A percentile compares a stretch with the other conserved stretches of the same genome.
These are phyloP conservation scores for Debaryomyces psychrophilus DNA, from an alignment of 1,139 yeast genomes.

Conservation along the genomic window DNA sequence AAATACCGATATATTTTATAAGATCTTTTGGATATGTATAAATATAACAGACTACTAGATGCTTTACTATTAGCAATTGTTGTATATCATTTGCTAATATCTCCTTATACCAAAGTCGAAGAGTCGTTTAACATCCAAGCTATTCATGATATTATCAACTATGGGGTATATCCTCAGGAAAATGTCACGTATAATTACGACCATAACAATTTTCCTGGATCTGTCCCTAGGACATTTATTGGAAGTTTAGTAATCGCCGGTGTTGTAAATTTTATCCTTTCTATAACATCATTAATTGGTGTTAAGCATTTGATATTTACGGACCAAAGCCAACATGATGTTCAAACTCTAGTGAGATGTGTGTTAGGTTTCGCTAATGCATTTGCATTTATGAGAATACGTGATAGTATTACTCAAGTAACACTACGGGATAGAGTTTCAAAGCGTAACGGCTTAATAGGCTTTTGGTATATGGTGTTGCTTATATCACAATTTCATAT, in stretches of 20 bases:
- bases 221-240: slow-evolving; percentile 81
- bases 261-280: slow-evolving; percentile 36
- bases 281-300: slow-evolving; percentile 21
- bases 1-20: too few relatives aligned
- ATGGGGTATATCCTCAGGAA: slow-evolving; percentile 54
- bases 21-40: slow-evolving; percentile 17
- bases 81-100: slow-evolving; percentile 47
- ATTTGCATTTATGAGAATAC: slow-evolving; percentile 28
- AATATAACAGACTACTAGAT: slow-evolving; percentile 29
- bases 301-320: slow-evolving; percentile 25
- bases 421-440: slow-evolving; percentile 25
- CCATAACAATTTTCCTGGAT: slow-evolving; percentile 82
- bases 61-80: slow-evolving; percentile 32
- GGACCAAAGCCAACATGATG: slow-evolving; percentile 35
- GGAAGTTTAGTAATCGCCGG: slow-evolving; percentile 66
- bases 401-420: slow-evolving; percentile 30
- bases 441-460: slow-evolving; percentile 31
- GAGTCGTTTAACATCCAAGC: slow-evolving; percentile 94
- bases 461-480: slow-evolving; percentile 63
- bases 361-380: slow-evolving; percentile 57
- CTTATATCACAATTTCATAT: slow-evolving; percentile 75
- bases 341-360: slow-evolving; percentile 56
- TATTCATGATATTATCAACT: slow-evolving; percentile 72
- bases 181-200: slow-evolving; percentile 55
- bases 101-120: slow-evolving; percentile 92